These are phyloP conservation scores for Tremella fuciformis DNA, from an alignment of 768 basidiomycete species.

Conservation along the genomic window DNA sequence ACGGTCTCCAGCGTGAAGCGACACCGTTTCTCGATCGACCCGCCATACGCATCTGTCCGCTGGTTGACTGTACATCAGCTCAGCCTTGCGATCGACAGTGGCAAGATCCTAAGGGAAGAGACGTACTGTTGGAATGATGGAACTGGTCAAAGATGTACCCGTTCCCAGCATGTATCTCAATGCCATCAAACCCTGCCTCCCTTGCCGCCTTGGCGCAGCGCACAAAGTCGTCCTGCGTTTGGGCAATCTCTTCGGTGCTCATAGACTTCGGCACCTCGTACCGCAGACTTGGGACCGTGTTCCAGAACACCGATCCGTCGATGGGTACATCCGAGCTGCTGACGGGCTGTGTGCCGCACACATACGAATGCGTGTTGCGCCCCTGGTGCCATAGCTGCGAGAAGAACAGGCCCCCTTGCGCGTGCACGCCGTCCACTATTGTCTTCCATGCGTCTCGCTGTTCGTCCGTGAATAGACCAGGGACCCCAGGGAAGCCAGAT, in stretches of 20 bases:
- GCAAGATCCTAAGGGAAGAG: no score
- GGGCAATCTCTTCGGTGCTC: constrained; percentile 36
- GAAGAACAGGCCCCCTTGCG: constrained; percentile 58
- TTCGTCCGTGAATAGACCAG: constrained; percentile 56
- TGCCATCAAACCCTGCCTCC: constrained; percentile 61
- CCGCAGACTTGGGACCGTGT: no score
- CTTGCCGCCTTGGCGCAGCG: constrained; percentile 58
- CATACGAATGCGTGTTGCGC: constrained; percentile 9
- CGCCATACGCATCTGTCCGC: constrained; percentile 53
- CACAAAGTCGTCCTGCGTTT: constrained; percentile 49
- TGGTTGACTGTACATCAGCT: constrained; percentile 47
- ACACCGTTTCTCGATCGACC: constrained; percentile 51
- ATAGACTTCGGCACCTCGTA: constrained; percentile 21
- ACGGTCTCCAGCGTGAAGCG: constrained; percentile 50
- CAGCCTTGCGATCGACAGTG: no score
- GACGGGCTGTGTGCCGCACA: constrained; percentile 5
- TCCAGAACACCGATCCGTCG: no score
- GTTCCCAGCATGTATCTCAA: constrained; percentile 52
- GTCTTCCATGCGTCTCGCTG: constrained; percentile 63
- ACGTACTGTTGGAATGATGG: constrained; percentile 35
- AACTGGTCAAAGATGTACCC: constrained; percentile 41
- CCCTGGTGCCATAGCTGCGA: constrained; percentile 52
- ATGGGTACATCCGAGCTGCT: constrained; percentile 11
- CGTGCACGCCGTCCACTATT: constrained; percentile 62
- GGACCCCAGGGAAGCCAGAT: constrained; percentile 59